These are phyloP conservation scores for Aspergillus bombycis DNA, from an alignment of 2,329 filamentous ascomycete species.

Conservation along the genomic window DNA sequence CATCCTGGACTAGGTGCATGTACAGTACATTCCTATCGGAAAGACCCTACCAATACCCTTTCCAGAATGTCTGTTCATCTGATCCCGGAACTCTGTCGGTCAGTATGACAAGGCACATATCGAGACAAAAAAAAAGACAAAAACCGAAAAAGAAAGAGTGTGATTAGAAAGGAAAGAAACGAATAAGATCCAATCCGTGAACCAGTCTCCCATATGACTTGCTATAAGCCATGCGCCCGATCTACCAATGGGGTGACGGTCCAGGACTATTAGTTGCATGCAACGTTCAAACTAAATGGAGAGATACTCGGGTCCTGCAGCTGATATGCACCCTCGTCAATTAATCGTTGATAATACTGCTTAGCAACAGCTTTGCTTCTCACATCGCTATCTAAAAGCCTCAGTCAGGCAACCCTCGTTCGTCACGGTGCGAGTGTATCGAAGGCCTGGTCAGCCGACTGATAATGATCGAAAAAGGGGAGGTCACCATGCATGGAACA, in stretches of 20 bases:
- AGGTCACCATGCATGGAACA: neutral
- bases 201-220: neutral
- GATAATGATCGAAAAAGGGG: neutral
- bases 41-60: neutral
- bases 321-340: constrained; percentile 31
- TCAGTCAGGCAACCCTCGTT: neutral
- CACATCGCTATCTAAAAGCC: constrained; percentile 21
- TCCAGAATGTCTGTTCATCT: neutral
- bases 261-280: constrained; percentile 18
- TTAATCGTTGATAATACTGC: constrained; percentile 28
- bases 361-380: constrained; percentile 27
- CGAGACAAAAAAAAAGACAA: neutral
- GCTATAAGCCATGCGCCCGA: constrained; percentile 4
- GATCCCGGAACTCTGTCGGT: neutral
- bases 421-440: neutral
- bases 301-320: constrained; percentile 24
- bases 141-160: neutral
- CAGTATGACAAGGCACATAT: neutral
- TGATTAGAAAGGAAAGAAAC: neutral
- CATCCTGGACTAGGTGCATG: neutral
- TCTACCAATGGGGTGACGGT: constrained; percentile 17
- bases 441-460: constrained; percentile 16
- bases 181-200: constrained; percentile 1
- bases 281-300: constrained; percentile 15
- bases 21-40: neutral